These are phyloP conservation scores for Datura wrightii DNA, from an alignment of 257 asterid species.

Conservation along the genomic window DNA sequence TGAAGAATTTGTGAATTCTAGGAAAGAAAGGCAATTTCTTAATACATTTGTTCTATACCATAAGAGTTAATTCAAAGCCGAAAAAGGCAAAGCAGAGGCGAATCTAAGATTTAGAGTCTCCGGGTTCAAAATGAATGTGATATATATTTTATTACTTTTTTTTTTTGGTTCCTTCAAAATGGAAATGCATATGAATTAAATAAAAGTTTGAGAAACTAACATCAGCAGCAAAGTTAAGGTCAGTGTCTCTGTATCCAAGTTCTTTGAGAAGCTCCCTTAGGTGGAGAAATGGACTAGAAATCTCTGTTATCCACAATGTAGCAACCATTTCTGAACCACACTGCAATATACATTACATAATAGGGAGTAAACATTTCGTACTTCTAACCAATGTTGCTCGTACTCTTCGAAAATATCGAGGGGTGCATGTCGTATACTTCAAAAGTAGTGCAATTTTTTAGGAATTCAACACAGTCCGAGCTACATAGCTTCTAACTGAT, in stretches of 20 bases:
- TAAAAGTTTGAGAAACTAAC: slow-evolving; percentile 55
- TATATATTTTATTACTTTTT: neutral
- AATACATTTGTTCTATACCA: neutral
- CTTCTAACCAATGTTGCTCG: neutral
- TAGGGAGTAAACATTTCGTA: neutral
- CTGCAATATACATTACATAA: slow-evolving; percentile 36
- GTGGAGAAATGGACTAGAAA: slow-evolving; percentile 89
- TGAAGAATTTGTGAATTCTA: no score
- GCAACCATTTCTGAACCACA: slow-evolving; percentile 95
- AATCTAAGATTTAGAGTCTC: no score
- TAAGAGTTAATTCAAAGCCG: no score
- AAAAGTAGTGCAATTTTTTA: no score
- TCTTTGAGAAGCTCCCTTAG: slow-evolving; percentile 88
- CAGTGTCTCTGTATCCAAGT: slow-evolving; percentile 71
- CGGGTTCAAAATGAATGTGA: no score
- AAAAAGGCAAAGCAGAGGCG: no score
- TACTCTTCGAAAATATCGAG: no score
- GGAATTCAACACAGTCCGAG: no score
- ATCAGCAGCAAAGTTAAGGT: slow-evolving; percentile 80
- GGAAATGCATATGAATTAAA: neutral
- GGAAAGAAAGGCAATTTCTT: no score
- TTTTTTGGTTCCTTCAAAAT: neutral
- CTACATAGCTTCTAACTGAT: neutral
- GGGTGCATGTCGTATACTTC: no score
- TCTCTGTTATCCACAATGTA: slow-evolving; percentile 79